phyloP scores from a whole-genome alignment of 768 basidiomycete genomes.

The Boletus pseudopeckii region DNA sequence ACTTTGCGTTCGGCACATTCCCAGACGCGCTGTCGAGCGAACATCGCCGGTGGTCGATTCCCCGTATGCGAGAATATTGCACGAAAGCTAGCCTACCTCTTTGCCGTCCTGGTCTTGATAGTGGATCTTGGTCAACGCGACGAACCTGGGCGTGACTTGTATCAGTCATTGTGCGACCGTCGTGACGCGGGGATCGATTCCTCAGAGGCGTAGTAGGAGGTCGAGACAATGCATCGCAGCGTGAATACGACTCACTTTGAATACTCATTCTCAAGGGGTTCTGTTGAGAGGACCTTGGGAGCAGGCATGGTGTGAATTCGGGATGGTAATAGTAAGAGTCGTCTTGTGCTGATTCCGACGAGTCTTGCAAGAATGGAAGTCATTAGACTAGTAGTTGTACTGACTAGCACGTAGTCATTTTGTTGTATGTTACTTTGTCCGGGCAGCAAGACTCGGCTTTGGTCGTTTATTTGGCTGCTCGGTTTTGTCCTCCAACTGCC shows the following conservation, averaged over 20 bases:
- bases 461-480: constrained; percentile 19
- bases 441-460: background rate
- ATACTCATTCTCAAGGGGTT: constrained; percentile 50
- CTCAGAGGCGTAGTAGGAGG: background rate
- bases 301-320: constrained; percentile 27
- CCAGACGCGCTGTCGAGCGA: constrained; percentile 64
- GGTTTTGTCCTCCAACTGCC: constrained; percentile 3
- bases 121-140: constrained; percentile 76
- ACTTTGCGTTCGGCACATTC: constrained; percentile 86
- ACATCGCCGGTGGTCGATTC: background rate
- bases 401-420: background rate
- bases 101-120: constrained; percentile 78
- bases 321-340: background rate
- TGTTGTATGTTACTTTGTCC: background rate
- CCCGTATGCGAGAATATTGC: background rate
- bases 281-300: constrained; percentile 52
- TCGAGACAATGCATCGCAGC: background rate
- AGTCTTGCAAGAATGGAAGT: constrained; percentile 5
- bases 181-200: background rate
- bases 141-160: constrained; percentile 54
- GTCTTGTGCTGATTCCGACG: background rate
- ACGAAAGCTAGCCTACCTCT: constrained; percentile 43
- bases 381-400: background rate
- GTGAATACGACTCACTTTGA: constrained; percentile 49
- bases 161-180: background rate